Percentiles rank a stretch among this genome's conserved stretches.
Evolutionary conservation across 495 filamentous ascomycete species (phyloP).

Genomic region (Penicillium turbatum): DNA sequence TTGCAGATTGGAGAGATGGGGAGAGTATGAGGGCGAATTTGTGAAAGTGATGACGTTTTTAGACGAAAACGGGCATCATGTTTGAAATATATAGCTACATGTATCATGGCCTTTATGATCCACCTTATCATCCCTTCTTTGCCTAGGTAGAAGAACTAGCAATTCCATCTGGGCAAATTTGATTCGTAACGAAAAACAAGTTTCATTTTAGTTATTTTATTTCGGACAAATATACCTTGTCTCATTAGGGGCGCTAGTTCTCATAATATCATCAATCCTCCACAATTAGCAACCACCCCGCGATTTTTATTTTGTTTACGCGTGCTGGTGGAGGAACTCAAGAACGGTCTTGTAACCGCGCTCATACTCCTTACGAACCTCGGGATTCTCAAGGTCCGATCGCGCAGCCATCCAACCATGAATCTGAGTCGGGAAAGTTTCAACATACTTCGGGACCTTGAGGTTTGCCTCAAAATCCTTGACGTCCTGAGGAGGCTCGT

Average conservation of each 20-base stretch:
- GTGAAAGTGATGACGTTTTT: background rate
- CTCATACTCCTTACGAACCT: constrained; percentile 71
- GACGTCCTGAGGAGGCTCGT: constrained; percentile 64
- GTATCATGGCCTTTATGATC: no score
- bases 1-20: background rate
- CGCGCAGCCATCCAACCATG: constrained; percentile 92
- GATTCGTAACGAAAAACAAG: no score
- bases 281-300: background rate
- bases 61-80: background rate
- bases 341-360: constrained; percentile 71
- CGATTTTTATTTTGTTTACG: constrained; percentile 38
- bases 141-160: no score
- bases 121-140: background rate
- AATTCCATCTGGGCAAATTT: no score
- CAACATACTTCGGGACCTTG: constrained; percentile 64
- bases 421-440: constrained; percentile 76
- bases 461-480: constrained; percentile 65
- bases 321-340: constrained; percentile 70
- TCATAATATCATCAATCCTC: background rate
- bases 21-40: background rate
- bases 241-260: no score
- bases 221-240: no score
- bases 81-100: no score
- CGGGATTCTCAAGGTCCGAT: constrained; percentile 59
- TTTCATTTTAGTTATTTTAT: no score